Base-by-base conservation (phyloP, 805 yeast species). In the Isabelozyma pseudorhagii region DNA sequence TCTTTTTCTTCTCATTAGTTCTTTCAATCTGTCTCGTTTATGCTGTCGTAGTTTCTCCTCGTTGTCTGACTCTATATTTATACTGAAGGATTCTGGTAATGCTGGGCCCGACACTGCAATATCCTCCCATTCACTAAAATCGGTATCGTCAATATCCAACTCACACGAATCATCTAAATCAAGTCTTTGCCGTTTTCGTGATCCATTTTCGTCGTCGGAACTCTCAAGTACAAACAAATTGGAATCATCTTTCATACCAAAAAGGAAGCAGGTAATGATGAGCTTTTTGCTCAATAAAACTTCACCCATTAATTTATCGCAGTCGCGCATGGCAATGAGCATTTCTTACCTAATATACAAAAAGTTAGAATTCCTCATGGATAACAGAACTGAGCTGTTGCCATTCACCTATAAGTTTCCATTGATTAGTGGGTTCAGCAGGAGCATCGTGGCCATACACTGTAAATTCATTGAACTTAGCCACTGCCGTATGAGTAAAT, bases 371-470 rank as follows among this genome's bases (percentile, higher is more conserved):
- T 2, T 31, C 15, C 18, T 40, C 14, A n/a, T 67, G 70, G 11
- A 68, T 53, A 8, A 66, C 46, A n/a, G 56, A 54, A 40, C 64
- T 58, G 17, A 70, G 52, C 7, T 57, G 56, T 8, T 52, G 46
- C 70, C 69, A 69, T 52, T 71, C 74, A 8, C 55, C 50, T 11
- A 69, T 50, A 41, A 62, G 47, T 8, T 46, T 44, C 66, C 69
- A 68, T 46, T 63, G 67, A 44, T 58, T 61, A 17, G 53, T 46
- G 46, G 46, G 54, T 4, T 54, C 55, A 1, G 56, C 54, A 4
- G 53, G 51, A 3, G 60, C 46, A 46, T 71, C 75, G 45, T 71
- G 75, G 8, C 74, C 75, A 53, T 60, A 66, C 5, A 60, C 53
- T 1, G 49, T 53, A 13, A 69, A 47, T 1, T 53, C 47, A 14